These are phyloP conservation scores for Pythium graminicola DNA, from an alignment of 352 stramenopile species.

Conservation along the genomic window DNA sequence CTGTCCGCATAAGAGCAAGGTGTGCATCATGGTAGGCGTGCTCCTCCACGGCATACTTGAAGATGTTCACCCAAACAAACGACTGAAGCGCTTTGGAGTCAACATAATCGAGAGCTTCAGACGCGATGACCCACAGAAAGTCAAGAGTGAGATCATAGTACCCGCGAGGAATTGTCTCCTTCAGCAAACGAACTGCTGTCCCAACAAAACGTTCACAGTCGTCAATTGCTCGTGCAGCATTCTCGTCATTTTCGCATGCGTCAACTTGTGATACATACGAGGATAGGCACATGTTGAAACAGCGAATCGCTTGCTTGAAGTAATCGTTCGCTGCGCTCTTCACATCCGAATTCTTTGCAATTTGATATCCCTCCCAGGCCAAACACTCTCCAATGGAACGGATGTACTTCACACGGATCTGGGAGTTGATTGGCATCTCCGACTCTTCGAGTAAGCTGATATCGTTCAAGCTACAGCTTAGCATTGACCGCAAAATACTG, in stretches of 20 bases:
- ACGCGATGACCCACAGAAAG: constrained; percentile 63
- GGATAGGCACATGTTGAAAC: constrained; percentile 65
- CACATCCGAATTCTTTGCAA: constrained; percentile 29
- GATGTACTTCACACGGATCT: constrained; percentile 38
- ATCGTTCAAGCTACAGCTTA: constrained; percentile 56
- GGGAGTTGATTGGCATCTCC: constrained; percentile 17
- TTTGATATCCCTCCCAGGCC: constrained; percentile 46
- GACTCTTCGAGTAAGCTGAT: constrained; percentile 37
- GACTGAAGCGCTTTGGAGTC: constrained; percentile 41
- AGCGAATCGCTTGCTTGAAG: constrained; percentile 65
- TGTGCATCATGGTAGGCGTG: constrained; percentile 55
- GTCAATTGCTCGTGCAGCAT: constrained; percentile 18
- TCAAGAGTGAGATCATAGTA: constrained; percentile 48
- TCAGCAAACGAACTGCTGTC: constrained; percentile 52
- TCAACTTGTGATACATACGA: constrained; percentile 44
- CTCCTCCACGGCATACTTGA: constrained; percentile 72
- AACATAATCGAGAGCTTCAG: constrained; percentile 39
- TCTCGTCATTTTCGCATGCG: constrained; percentile 19
- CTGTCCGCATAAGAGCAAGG: constrained; percentile 62
- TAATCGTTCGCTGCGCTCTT: constrained; percentile 43
- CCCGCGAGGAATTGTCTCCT: constrained; percentile 54
- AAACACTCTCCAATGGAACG: constrained; percentile 63
- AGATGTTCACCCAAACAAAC: constrained; percentile 80
- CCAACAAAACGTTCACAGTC: constrained; percentile 54
- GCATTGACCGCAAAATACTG: constrained; percentile 53